Percentiles rank a stretch among this genome's conserved stretches.
These are phyloP conservation scores for Candida sanyaensis DNA, from an alignment of 1,139 yeast species.

Conservation along the genomic window DNA sequence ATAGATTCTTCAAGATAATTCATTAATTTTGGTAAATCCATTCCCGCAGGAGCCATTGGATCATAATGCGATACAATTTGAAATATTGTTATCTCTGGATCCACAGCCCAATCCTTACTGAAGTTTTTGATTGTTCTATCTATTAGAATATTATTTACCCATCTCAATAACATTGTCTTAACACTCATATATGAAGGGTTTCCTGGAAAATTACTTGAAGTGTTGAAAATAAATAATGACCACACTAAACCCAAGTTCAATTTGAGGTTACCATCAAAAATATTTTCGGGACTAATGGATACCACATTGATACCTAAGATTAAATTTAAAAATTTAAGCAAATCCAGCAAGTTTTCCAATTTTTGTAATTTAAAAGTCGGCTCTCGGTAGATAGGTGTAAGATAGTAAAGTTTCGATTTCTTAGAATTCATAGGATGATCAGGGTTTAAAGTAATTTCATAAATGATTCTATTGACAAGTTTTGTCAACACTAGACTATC, in stretches of 20 bases:
- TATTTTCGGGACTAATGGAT: conserved; percentile 64
- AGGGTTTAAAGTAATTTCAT: conserved; percentile 16
- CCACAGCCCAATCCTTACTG: conserved; percentile 42
- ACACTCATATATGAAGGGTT: conserved; percentile 35
- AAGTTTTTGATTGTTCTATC: conserved; percentile 29
- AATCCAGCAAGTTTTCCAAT: conserved; percentile 60
- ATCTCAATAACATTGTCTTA: conserved; percentile 31
- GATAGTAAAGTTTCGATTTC: conserved; percentile 23
- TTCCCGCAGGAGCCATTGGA: conserved; percentile 20
- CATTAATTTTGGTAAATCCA: conserved; percentile 26
- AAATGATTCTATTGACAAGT: conserved; percentile 34
- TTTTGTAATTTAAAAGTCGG: conserved; percentile 62
- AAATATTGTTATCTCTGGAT: conserved; percentile 28
- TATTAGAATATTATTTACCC: conserved; percentile 32
- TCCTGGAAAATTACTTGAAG: conserved; percentile 34
- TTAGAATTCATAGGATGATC: conserved; percentile 18
- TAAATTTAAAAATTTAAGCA: conserved; percentile 55
- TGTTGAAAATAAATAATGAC: conserved; percentile 57
- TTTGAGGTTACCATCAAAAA: conserved; percentile 64
- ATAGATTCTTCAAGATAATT: conserved; percentile 33
- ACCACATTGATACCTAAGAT: conserved; percentile 52
- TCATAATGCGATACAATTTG: conserved; percentile 26
- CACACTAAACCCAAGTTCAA: conserved; percentile 66
- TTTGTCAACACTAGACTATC: conserved; percentile 43
- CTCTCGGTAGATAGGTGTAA: conserved; percentile 39